Evolutionary conservation across 1,284 basidiomycete species (phyloP), one percentile per base, ranked within the genome.

Genomic region (Farysia itapuensis): DNA sequence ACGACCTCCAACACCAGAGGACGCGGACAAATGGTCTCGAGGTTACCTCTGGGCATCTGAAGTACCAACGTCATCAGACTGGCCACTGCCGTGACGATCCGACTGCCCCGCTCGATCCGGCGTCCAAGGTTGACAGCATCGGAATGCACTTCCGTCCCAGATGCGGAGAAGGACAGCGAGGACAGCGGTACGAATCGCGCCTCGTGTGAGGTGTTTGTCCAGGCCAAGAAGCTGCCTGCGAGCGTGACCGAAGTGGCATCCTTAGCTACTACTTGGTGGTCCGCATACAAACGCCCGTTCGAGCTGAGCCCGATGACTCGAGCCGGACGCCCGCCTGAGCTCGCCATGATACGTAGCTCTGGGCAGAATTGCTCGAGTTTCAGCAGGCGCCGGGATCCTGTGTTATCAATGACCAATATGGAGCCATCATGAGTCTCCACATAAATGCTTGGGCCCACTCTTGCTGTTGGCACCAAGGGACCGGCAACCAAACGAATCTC

Each of bases 1-100:
- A 76, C 67, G 2, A 72, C 68, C 35, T 86, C 83, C 78, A 96
- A 84, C 3, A 97, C 92, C 52, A 99, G 79, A 1, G 94, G 88
- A 24, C 95, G 81, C 1, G 95, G 95, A 67, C 87, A 90, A 44
- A 98, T 86, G 0, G 91, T 96, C 80, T 99, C 95, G 42, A 99
- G 76, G 77, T 98, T 98, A 0, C 95, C 95, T 63, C 95, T 81
- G 0, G 94, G 95, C 92, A 98, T 98, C 79, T 99, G 95, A 12
- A 99, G 79, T 1, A 98, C 59, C 11, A 76, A 50, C 15, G 70
- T 86, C 89, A 95, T 97, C 7, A 84, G 80, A 54, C 61, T 63
- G 4, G 74, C 65, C 14, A 72, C 64, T 1, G 74, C 63, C 3
- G 63, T 61, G 24, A 76, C 70, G 24, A 76, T 72, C 7, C 67